These are phyloP conservation scores for Trichoderma endophyticum DNA, from an alignment of 2,329 filamentous ascomycete species.

Conservation along the genomic window DNA sequence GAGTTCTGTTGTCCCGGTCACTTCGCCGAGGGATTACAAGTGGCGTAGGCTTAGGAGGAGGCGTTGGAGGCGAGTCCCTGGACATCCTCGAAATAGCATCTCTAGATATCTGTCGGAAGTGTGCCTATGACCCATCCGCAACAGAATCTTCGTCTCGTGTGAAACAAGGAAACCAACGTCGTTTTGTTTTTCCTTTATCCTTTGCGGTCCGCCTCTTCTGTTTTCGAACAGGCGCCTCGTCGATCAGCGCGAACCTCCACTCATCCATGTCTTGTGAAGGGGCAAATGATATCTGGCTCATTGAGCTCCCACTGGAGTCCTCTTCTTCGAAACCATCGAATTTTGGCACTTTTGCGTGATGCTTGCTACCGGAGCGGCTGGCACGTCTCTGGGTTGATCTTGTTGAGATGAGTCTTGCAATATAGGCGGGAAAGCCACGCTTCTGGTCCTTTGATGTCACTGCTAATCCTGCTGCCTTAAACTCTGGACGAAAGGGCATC, in stretches of 20 bases:
- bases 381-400: slow-evolving; percentile 15
- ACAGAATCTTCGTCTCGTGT: slow-evolving; percentile 24
- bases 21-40: neutral
- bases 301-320: slow-evolving; percentile 26
- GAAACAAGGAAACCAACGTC: slow-evolving; percentile 32
- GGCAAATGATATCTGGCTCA: slow-evolving; percentile 34
- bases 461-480: slow-evolving; percentile 52
- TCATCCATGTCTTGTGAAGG: slow-evolving; percentile 30
- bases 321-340: slow-evolving; percentile 30
- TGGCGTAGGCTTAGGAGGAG: slow-evolving; percentile 15
- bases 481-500: slow-evolving; percentile 52
- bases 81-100: slow-evolving; percentile 1
- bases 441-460: slow-evolving; percentile 51
- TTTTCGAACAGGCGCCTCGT: slow-evolving; percentile 28
- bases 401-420: slow-evolving; percentile 18
- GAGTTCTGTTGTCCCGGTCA: neutral
- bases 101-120: slow-evolving; percentile 21
- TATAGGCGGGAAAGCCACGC: slow-evolving; percentile 28
- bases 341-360: slow-evolving; percentile 23
- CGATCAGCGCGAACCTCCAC: slow-evolving; percentile 35
- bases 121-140: slow-evolving; percentile 26
- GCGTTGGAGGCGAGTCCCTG: slow-evolving; percentile 8
- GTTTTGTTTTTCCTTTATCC: slow-evolving; percentile 19
- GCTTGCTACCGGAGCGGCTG: neutral
- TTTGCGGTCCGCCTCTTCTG: slow-evolving; percentile 19